Evolutionary conservation across 2,329 filamentous ascomycete species (phyloP).

Genomic region (Diaporthe amygdali): DNA sequence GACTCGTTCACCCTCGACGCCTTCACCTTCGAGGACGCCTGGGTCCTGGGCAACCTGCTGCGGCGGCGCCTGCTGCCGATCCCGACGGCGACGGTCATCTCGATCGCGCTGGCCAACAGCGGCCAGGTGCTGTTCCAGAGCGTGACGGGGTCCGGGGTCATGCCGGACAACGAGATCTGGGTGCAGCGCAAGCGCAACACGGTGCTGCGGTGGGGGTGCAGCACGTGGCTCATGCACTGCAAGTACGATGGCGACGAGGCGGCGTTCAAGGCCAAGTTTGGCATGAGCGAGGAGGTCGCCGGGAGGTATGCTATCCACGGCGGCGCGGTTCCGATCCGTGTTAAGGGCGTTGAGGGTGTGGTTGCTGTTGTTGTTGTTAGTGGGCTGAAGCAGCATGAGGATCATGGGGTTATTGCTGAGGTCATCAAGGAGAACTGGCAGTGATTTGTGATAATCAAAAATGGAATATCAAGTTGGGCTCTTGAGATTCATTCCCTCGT

Average conservation of each 20-base stretch:
- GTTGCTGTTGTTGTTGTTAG: conserved; percentile 78
- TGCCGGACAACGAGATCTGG: conserved; percentile 76
- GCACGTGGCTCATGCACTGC: conserved; percentile 73
- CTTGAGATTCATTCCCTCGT: too few species aligned
- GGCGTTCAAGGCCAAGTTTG: conserved; percentile 69
- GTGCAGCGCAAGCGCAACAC: conserved; percentile 74
- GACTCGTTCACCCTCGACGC: conserved; percentile 51
- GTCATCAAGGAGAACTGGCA: conserved; percentile 61
- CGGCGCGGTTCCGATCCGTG: conserved; percentile 75
- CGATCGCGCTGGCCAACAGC: conserved; percentile 65
- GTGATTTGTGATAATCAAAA: not conserved
- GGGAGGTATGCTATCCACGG: conserved; percentile 78
- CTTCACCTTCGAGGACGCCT: conserved; percentile 70
- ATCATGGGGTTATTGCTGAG: conserved; percentile 78
- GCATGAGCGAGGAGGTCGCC: conserved; percentile 58
- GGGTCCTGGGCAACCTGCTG: conserved; percentile 68
- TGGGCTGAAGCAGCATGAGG: conserved; percentile 77
- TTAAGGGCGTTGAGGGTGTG: conserved; percentile 75
- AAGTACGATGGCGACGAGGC: conserved; percentile 70
- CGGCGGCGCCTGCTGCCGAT: conserved; percentile 65
- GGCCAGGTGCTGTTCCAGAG: conserved; percentile 73
- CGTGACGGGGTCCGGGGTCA: conserved; percentile 68
- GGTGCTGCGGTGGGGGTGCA: conserved; percentile 72
- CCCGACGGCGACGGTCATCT: conserved; percentile 61
- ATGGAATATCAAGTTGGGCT: not conserved